Percentiles rank a stretch among this genome's conserved stretches.
Evolutionary conservation across 352 stramenopile species (phyloP).

Genomic region (Phytophthora niederhauseri): DNA sequence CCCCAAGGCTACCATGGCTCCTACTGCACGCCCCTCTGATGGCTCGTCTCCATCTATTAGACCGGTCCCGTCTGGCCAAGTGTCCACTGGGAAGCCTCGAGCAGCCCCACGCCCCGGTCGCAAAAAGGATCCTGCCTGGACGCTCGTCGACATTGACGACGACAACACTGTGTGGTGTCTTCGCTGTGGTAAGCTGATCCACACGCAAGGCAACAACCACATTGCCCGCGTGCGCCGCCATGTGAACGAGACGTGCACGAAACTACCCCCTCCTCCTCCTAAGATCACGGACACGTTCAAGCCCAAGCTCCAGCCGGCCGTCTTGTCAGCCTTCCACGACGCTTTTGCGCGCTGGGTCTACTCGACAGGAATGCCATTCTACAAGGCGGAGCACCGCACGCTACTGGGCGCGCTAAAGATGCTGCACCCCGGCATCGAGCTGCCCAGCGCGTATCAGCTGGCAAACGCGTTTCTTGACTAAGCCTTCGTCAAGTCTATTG

Average conservation of each 20-base stretch:
- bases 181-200: constrained; percentile 1
- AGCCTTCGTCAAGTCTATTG: background rate
- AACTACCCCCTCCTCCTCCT: background rate
- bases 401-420: background rate
- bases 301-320: background rate
- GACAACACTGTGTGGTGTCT: background rate
- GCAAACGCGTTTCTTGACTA: background rate
- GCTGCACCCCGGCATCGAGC: background rate
- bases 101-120: background rate
- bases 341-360: background rate
- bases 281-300: background rate
- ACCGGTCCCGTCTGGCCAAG: background rate
- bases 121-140: background rate
- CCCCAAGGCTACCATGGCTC: background rate
- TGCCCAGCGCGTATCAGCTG: background rate
- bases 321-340: background rate
- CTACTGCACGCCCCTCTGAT: background rate
- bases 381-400: background rate
- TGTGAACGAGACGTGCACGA: background rate
- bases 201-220: constrained; percentile 2
- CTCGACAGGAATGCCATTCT: background rate
- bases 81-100: background rate
- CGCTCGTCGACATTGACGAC: background rate
- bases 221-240: background rate
- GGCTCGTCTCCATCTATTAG: background rate